phyloP scores from a whole-genome alignment of 192 early-diverging fungal species.

The Oehlia diaphana region DNA sequence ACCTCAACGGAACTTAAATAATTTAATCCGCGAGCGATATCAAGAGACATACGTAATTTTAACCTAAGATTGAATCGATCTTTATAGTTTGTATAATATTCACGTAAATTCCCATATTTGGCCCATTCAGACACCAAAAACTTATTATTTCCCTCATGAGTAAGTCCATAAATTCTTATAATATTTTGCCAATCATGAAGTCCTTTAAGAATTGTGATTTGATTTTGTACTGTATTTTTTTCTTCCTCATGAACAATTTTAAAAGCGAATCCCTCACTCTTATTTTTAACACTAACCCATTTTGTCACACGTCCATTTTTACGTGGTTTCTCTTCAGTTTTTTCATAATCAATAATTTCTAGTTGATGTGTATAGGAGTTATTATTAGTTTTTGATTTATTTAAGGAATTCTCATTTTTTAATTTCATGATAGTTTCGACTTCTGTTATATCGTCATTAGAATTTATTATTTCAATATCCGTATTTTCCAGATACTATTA shows the following conservation, averaged over 20 bases:
- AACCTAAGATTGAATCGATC: background rate
- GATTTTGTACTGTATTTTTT: background rate
- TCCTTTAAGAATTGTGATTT: slow-evolving; percentile 9
- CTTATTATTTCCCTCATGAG: background rate
- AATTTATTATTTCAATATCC: background rate
- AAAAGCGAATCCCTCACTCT: background rate
- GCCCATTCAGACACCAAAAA: slow-evolving; percentile 29
- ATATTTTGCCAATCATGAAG: slow-evolving; percentile 11
- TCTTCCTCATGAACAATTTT: background rate
- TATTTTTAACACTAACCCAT: background rate
- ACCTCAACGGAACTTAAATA: background rate
- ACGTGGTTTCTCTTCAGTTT: too few species aligned
- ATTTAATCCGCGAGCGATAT: slow-evolving; percentile 20
- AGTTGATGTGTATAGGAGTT: too few species aligned
- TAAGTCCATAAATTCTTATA: slow-evolving; percentile 12
- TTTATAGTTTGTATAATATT: background rate
- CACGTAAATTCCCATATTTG: background rate
- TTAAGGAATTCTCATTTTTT: background rate
- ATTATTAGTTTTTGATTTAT: too few species aligned
- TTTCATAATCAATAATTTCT: too few species aligned
- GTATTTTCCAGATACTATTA: background rate
- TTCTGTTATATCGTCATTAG: background rate
- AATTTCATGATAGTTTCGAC: background rate
- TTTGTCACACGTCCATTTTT: too few species aligned
- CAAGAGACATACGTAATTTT: slow-evolving; percentile 7